Percentiles rank a stretch among this genome's conserved stretches.
Evolutionary conservation across 2,329 filamentous ascomycete genomes (phyloP).

Genomic region (Venturia aucupariae): DNA sequence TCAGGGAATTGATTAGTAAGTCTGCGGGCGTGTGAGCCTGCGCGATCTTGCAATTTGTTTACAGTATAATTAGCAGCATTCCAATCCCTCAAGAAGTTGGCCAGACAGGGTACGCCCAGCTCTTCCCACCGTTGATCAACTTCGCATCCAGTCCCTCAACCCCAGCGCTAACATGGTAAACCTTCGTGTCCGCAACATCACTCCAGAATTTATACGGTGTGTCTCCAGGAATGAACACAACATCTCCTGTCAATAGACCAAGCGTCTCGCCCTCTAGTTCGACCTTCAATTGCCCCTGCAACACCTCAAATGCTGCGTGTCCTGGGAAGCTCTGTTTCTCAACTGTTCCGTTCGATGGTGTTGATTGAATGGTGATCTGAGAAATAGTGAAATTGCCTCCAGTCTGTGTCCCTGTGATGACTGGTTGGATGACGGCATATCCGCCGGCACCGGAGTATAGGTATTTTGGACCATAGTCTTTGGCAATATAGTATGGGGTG

Average conservation of each 20-base stretch:
- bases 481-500: slow-evolving; percentile 37
- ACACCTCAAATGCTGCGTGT: slow-evolving; percentile 31
- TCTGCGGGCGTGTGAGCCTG: too few relatives aligned
- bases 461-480: slow-evolving; percentile 38
- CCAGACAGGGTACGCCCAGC: slow-evolving; percentile 19
- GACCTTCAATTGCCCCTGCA: slow-evolving; percentile 30
- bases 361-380: slow-evolving; percentile 32
- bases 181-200: slow-evolving; percentile 20
- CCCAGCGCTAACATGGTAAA: slow-evolving; percentile 21
- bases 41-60: too few relatives aligned
- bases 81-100: slow-evolving; percentile 12
- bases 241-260: slow-evolving; percentile 28
- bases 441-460: slow-evolving; percentile 28
- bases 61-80: too few relatives aligned
- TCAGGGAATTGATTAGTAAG: too few relatives aligned
- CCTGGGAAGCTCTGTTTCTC: slow-evolving; percentile 22
- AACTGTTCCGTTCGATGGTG: slow-evolving; percentile 17
- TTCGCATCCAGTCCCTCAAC: slow-evolving; percentile 19
- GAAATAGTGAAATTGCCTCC: slow-evolving; percentile 36
- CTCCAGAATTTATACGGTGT: slow-evolving; percentile 28
- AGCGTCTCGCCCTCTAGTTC: slow-evolving; percentile 25
- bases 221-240: slow-evolving; percentile 30
- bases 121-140: slow-evolving; percentile 17
- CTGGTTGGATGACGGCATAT: slow-evolving; percentile 37
- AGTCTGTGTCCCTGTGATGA: slow-evolving; percentile 33